Conservation (phyloP, 176 grass and related monocot species). For the Lolium rigidum region DNA sequence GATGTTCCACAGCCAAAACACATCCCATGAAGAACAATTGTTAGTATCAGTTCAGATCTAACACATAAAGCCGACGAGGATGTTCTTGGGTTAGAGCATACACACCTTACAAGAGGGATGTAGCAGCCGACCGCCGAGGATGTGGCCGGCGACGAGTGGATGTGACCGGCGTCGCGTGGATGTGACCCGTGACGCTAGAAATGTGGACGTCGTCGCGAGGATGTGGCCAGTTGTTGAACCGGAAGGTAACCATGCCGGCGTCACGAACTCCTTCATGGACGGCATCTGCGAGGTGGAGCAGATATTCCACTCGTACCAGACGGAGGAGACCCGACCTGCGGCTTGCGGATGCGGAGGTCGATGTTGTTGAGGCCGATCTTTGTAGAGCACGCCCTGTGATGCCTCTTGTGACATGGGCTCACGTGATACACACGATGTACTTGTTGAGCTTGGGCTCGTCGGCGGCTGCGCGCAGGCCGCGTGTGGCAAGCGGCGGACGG, state of each 20-base stretch:
- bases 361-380: constrained; percentile 84
- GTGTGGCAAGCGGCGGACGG: constrained; percentile 22
- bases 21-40: too few species aligned
- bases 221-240: too few species aligned
- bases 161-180: too few species aligned
- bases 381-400: constrained; percentile 85
- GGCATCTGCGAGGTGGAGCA: constrained; percentile 77
- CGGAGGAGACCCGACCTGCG: constrained; percentile 89
- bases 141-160: too few species aligned
- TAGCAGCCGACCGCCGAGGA: too few species aligned
- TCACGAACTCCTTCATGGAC: constrained; percentile 69
- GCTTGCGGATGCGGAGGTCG: constrained; percentile 76
- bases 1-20: too few species aligned
- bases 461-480: constrained; percentile 33
- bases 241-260: constrained; percentile 41
- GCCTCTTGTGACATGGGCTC: constrained; percentile 91
- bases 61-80: too few species aligned
- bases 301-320: constrained; percentile 96
- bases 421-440: constrained; percentile 75
- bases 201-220: too few species aligned
- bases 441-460: constrained; percentile 57
- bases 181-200: too few species aligned
- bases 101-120: too few species aligned
- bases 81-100: too few species aligned
- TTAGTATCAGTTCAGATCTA: too few species aligned